phyloP scores from a whole-genome alignment of 1,284 basidiomycete genomes.

The Kalmanozyma brasiliensis region DNA sequence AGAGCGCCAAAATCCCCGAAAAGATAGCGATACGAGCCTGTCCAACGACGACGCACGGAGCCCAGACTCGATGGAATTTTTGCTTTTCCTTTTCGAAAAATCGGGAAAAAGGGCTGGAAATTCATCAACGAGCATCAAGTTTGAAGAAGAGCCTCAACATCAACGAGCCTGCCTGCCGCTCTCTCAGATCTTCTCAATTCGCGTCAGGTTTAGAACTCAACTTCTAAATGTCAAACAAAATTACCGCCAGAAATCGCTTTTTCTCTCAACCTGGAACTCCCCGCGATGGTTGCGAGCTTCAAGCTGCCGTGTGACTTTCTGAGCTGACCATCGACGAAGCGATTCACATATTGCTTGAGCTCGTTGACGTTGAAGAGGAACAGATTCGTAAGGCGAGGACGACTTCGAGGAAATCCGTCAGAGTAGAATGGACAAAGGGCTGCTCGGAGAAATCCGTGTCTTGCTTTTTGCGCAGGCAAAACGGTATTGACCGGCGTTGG shows the following conservation, averaged over 20 bases:
- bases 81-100: neutral
- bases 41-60: too few relatives aligned
- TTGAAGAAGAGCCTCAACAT: too few relatives aligned
- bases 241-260: neutral
- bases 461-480: too few relatives aligned
- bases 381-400: too few relatives aligned
- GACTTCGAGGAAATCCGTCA: too few relatives aligned
- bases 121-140: neutral
- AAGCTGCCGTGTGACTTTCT: too few relatives aligned
- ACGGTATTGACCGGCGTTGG: conserved; percentile 40
- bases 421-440: neutral
- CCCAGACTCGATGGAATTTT: too few relatives aligned
- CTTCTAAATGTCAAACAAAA: conserved; percentile 16
- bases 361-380: neutral
- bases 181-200: conserved; percentile 21
- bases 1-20: too few relatives aligned
- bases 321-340: too few relatives aligned
- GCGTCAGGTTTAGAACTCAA: conserved; percentile 19
- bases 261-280: neutral
- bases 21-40: too few relatives aligned
- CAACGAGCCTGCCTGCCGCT: neutral
- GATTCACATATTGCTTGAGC: too few relatives aligned
- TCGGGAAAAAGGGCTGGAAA: conserved; percentile 2
- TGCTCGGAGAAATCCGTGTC: conserved; percentile 36
- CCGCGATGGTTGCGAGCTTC: conserved; percentile 6